Evolutionary conservation across 1,284 basidiomycete genomes (phyloP), one percentile per base, ranked within the genome.

Genomic region (Serendipita sp.): DNA sequence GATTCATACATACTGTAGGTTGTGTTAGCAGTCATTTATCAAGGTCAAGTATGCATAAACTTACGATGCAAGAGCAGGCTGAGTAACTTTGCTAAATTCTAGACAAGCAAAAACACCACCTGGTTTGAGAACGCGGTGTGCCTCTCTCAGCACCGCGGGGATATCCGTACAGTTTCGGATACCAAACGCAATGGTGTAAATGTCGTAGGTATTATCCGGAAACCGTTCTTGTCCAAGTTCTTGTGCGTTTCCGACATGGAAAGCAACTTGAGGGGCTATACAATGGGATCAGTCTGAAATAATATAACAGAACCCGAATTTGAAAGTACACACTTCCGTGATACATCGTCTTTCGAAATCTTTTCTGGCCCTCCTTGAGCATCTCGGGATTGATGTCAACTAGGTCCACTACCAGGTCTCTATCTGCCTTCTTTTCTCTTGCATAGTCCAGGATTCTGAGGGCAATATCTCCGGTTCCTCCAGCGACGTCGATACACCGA

Each of bases 121-220:
- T 0, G 95, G 95, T 74, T 96, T 98, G 62, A 99, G 81, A 10
- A 99, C 93, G 17, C 96, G 84, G 73, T 96, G 79, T 2, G 96
- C 96, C 73, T 98, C 93, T 65, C 80, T 79, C 49, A 99, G 78
- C 15, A 94, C 96, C 29, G 84, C 84, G 8, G 91, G 87, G 66
- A 98, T 83, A 63, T 91, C 91, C 6, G 96, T 99, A 78, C 92
- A 96, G 73, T 99, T 99, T 61, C 96, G 82, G 68, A 99, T 99
- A 38, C 96, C 95, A 71, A 99, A 99, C 0, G 96, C 93, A 71
- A 99, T 98, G 26, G 96, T 99, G 77, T 97, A 99, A 15, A 98
- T 77, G 74, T 99, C 94, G 67, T 96, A 91, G 15, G 88, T 83
- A 73, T 92, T 84, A 69, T 88, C 83, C 10, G 79, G 76, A 72